These are phyloP conservation scores for Knoxdaviesia proteae DNA, from an alignment of 2,329 filamentous ascomycete genomes.

Conservation along the genomic window DNA sequence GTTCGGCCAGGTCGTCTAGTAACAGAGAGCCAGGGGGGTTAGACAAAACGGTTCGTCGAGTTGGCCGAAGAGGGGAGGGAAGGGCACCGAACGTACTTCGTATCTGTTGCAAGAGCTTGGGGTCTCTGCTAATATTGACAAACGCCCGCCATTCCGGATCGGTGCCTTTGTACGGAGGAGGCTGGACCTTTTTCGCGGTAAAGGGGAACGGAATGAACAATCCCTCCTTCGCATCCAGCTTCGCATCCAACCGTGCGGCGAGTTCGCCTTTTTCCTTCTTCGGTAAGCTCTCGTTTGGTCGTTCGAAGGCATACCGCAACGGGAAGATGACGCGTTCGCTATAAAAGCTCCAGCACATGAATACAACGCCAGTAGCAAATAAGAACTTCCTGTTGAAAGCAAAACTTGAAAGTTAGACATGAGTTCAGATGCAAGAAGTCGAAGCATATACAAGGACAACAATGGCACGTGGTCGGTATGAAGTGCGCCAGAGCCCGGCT, in stretches of 20 bases:
- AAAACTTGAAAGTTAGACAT: neutral
- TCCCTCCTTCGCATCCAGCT: constrained; percentile 20
- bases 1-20: too few species aligned
- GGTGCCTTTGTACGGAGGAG: constrained; percentile 27
- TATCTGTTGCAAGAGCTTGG: constrained; percentile 23
- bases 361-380: neutral
- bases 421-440: neutral
- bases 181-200: constrained; percentile 26
- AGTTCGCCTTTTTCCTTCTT: neutral
- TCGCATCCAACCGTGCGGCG: constrained; percentile 11
- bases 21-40: neutral
- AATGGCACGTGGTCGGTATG: too few species aligned
- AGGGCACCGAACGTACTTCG: constrained; percentile 11
- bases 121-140: constrained; percentile 33
- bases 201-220: constrained; percentile 43
- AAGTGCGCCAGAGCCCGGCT: too few species aligned
- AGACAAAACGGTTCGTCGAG: constrained; percentile 1
- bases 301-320: neutral
- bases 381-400: neutral
- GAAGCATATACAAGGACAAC: too few species aligned
- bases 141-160: constrained; percentile 46
- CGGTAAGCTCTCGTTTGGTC: neutral
- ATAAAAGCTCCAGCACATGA: neutral
- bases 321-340: neutral
- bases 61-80: neutral